phyloP scores from a whole-genome alignment of 73 alveolate genomes.

The Stentor coeruleus region DNA sequence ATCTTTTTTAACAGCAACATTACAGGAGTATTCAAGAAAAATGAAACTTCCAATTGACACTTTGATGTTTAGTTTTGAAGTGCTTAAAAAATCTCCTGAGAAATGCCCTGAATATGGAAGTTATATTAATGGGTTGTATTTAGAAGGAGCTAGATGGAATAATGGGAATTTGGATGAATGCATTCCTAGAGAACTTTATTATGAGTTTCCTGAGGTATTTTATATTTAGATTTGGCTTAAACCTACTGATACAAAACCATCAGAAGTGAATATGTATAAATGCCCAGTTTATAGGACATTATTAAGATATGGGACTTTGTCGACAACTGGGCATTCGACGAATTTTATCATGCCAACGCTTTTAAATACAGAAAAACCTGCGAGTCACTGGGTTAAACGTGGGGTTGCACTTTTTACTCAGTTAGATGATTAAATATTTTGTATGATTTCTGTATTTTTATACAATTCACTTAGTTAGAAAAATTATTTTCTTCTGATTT shows the following conservation, averaged over 20 bases:
- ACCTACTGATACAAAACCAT: constrained; percentile 27
- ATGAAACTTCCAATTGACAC: constrained; percentile 85
- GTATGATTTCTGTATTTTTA: too few relatives aligned
- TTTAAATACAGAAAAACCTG: constrained; percentile 58
- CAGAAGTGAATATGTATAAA: constrained; percentile 56
- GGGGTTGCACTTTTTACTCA: constrained; percentile 92
- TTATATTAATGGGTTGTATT: constrained; percentile 87
- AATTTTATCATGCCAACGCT: constrained; percentile 83
- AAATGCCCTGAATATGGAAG: constrained; percentile 90
- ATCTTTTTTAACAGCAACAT: constrained; percentile 91
- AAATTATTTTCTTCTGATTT: too few relatives aligned
- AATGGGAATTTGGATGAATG: constrained; percentile 76
- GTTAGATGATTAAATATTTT: constrained; percentile 41
- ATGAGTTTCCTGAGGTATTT: constrained; percentile 81
- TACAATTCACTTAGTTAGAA: too few relatives aligned
- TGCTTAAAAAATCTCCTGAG: constrained; percentile 63
- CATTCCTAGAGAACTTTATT: constrained; percentile 68
- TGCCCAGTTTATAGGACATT: constrained; percentile 94
- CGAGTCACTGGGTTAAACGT: constrained; percentile 91
- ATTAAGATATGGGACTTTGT: constrained; percentile 85
- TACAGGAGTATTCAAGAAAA: constrained; percentile 88
- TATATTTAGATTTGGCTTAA: constrained; percentile 30
- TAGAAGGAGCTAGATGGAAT: constrained; percentile 98
- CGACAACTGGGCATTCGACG: constrained; percentile 98
- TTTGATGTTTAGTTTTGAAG: constrained; percentile 72